Percentiles rank a stretch among this genome's conserved stretches.
phyloP scores from a whole-genome alignment of 768 basidiomycete species.

The Termitomyces sp. region DNA sequence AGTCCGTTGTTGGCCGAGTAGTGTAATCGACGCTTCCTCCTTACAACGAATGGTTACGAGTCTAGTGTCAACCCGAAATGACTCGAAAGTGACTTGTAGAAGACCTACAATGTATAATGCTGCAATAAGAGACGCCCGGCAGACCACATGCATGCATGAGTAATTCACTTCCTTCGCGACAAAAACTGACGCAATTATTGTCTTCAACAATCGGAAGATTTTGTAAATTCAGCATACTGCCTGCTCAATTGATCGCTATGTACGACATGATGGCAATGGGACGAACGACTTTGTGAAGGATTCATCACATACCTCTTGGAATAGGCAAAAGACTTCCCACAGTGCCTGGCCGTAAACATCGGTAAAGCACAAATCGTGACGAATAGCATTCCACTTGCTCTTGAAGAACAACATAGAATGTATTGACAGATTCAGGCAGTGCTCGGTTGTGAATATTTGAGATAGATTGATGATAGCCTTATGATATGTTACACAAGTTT shows the following conservation, averaged over 20 bases:
- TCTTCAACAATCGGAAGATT: too few relatives aligned
- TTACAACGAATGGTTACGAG: too few relatives aligned
- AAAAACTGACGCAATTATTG: too few relatives aligned
- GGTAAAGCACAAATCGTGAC: background rate
- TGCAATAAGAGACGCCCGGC: too few relatives aligned
- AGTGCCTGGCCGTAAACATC: background rate
- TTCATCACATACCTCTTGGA: background rate
- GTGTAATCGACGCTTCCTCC: too few relatives aligned
- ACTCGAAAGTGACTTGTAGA: too few relatives aligned
- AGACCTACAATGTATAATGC: too few relatives aligned
- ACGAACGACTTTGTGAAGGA: background rate
- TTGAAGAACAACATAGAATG: background rate
- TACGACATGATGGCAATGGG: background rate
- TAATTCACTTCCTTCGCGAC: too few relatives aligned
- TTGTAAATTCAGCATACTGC: background rate
- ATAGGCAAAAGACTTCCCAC: background rate
- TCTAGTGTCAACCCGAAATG: too few relatives aligned
- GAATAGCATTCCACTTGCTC: background rate
- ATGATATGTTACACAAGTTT: conserved; percentile 41
- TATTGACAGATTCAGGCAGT: background rate
- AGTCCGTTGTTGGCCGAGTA: too few relatives aligned
- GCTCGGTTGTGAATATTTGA: background rate
- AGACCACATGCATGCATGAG: too few relatives aligned
- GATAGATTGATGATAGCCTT: background rate
- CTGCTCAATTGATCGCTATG: background rate